Base-by-base conservation (phyloP, 257 asterid species). In the Gardenia jasminoides region DNA sequence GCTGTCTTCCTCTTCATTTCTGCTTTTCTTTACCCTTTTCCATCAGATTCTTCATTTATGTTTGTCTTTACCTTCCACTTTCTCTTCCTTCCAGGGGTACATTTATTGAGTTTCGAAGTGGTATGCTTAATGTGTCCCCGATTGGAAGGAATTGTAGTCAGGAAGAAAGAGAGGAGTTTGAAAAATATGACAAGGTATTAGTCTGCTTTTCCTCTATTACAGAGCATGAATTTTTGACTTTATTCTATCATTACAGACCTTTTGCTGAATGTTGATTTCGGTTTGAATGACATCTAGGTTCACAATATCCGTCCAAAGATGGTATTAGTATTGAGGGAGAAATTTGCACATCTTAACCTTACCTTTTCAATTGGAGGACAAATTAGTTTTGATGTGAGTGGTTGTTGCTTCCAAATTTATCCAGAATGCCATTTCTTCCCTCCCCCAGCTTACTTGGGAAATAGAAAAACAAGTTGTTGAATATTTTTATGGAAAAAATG, bases 111-210 rank as follows among this genome's bases (percentile, higher is more conserved):
- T 96, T 96, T 75, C 93, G 99, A 71, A 93, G 92, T 84, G 99
- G 99, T 77, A 93, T 96, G 99, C 87, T 96, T 79, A 96, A 96
- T 78, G 97, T 96, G 43, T 96, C 97, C 11, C 99, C 99, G 76
- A 96, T 96, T 31, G 99, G 99, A 76, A 89, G 99, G 85, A 96
- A 93, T 87, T 96, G 99, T 88, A 96, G 97, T 72, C 99, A 96
- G 85, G 99, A 92, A 86, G 99, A 96, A 82, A 82, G 99, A 77
- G 98, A 90, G 47, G 97, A 92, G 87, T 96, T 96, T 46, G 99
- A 93, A 78, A 88, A 91, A 83, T 96, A 93, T 84, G 99, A 96
- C 84, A 96, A 92, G 99, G 99, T 96, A 91, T 72, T 59, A 16
- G 33, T 28, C 13, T 56, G 28, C 20, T 3, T 15, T 62, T 52